Evolutionary conservation across 2,329 filamentous ascomycete genomes (phyloP).

Genomic region (Colletotrichum neosansevieriae): DNA sequence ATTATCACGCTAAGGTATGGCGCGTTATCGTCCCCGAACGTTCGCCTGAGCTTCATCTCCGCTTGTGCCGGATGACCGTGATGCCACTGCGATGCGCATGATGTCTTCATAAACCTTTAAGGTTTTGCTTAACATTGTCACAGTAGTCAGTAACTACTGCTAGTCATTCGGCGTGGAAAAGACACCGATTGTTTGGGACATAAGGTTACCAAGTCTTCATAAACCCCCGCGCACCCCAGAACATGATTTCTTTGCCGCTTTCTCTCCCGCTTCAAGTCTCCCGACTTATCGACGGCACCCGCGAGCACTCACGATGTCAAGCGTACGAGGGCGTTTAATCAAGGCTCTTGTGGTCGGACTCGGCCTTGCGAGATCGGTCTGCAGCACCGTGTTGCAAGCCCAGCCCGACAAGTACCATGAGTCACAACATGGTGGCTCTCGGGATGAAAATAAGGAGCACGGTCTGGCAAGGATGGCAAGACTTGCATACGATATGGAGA

Average conservation of each 20-base stretch:
- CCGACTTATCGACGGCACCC: neutral
- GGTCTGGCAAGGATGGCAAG: constrained; percentile 13
- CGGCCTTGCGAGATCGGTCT: neutral
- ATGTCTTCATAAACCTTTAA: neutral
- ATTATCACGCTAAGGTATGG: neutral
- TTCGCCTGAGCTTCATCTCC: constrained; percentile 4
- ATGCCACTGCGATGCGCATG: neutral
- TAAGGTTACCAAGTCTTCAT: too few relatives aligned
- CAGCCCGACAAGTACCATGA: constrained; percentile 9
- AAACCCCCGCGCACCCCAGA: neutral
- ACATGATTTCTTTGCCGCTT: neutral
- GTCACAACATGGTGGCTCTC: neutral
- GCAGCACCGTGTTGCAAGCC: constrained; percentile 6
- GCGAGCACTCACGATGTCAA: neutral
- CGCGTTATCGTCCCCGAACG: neutral
- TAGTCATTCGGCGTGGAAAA: too few relatives aligned
- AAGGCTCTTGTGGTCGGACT: constrained; percentile 6
- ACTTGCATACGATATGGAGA: constrained; percentile 24
- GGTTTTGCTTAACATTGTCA: too few relatives aligned
- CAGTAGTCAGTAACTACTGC: too few relatives aligned
- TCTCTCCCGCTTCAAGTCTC: neutral
- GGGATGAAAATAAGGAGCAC: constrained; percentile 1
- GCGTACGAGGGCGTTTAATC: neutral
- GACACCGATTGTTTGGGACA: too few relatives aligned
- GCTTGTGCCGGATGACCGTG: constrained; percentile 1